These are phyloP conservation scores for Pharus latifolius DNA, from an alignment of 176 grass and related monocot genomes.

Conservation along the genomic window DNA sequence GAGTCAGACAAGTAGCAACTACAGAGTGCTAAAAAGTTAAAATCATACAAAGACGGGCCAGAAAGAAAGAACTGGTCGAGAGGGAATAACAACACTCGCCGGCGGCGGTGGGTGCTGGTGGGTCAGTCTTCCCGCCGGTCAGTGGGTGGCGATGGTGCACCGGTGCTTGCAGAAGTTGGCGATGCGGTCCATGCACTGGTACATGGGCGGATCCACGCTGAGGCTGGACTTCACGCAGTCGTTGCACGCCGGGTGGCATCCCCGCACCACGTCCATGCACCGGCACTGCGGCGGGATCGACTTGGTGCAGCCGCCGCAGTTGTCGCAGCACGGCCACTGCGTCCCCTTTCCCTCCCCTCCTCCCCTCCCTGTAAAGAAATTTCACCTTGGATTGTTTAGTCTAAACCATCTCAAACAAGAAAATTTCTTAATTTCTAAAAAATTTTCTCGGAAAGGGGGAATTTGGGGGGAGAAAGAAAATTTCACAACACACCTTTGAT, in stretches of 20 bases:
- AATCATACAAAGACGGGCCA: not conserved
- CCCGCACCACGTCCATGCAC: conserved; percentile 47
- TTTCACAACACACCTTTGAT: conserved; percentile 18
- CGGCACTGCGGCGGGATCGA: conserved; percentile 33
- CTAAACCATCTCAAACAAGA: too few species aligned
- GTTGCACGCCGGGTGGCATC: conserved; percentile 78
- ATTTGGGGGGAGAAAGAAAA: not conserved
- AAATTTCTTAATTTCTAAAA: not conserved
- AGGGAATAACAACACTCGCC: not conserved
- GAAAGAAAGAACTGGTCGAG: not conserved
- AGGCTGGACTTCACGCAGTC: conserved; percentile 59
- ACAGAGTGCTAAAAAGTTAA: not conserved
- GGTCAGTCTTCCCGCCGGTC: not conserved
- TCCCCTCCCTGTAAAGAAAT: not conserved
- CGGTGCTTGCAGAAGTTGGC: conserved; percentile 40
- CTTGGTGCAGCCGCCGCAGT: conserved; percentile 64
- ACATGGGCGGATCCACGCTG: conserved; percentile 50
- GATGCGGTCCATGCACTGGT: conserved; percentile 69
- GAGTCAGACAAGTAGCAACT: not conserved
- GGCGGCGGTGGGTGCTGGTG: not conserved
- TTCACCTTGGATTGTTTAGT: not conserved
- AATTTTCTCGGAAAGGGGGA: not conserved
- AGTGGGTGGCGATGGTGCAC: conserved; percentile 14
- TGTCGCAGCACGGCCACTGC: conserved; percentile 65
- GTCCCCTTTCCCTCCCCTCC: not conserved